A percentile compares a stretch with the other conserved stretches of the same genome.
These are phyloP conservation scores for Hypomyces rosellus DNA, from an alignment of 2,329 filamentous ascomycete genomes.

Conservation along the genomic window DNA sequence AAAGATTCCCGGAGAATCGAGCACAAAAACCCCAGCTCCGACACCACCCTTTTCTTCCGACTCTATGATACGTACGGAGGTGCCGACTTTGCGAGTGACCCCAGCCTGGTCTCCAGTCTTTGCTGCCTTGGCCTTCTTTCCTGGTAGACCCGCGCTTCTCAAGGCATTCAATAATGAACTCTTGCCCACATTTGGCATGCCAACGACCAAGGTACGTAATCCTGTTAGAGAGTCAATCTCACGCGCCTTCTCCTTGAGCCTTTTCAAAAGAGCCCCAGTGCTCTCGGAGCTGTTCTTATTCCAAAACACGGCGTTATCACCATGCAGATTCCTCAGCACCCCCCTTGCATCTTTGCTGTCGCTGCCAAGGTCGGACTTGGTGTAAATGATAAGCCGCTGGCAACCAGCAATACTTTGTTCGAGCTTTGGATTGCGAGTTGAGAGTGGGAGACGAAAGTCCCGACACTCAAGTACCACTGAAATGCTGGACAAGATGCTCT, in stretches of 20 bases:
- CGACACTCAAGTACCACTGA: constrained; percentile 91
- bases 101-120: constrained; percentile 82
- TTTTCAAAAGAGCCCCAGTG: constrained; percentile 34
- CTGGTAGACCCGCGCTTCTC: constrained; percentile 55
- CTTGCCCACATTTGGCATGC: constrained; percentile 98
- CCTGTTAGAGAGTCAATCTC: constrained; percentile 60
- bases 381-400: constrained; percentile 80
- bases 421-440: constrained; percentile 84
- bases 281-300: constrained; percentile 28
- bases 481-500: constrained; percentile 69
- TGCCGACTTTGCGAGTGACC: constrained; percentile 78
- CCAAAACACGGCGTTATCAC: constrained; percentile 38
- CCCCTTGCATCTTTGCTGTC: constrained; percentile 24
- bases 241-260: constrained; percentile 26
- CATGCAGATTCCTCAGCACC: constrained; percentile 28
- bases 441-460: constrained; percentile 84
- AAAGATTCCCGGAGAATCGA: constrained; percentile 94
- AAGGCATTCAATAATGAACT: constrained; percentile 88
- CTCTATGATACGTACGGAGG: constrained; percentile 67
- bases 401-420: constrained; percentile 68
- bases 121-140: constrained; percentile 57
- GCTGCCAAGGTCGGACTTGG: constrained; percentile 70
- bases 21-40: constrained; percentile 66
- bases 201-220: constrained; percentile 80
- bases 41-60: constrained; percentile 35